Evolutionary conservation across 2,329 filamentous ascomycete genomes (phyloP), one percentile per base, ranked within the genome.

Genomic region (Neoarthrinium moseri): DNA sequence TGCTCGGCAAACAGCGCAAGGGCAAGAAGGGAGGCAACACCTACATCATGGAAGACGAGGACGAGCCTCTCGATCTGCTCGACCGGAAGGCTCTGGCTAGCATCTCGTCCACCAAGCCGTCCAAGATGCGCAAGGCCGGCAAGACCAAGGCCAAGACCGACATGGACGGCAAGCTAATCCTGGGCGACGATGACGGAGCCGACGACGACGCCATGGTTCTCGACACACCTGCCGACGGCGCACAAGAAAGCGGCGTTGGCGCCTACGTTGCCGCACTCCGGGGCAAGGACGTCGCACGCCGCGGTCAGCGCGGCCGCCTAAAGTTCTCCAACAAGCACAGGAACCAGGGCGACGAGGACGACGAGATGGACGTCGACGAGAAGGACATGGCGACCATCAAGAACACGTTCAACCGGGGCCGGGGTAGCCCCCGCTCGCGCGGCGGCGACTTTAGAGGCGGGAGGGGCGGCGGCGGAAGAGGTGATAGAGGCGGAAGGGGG

Each of bases 1-100:
- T 71, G 54, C 67, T 73, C 4, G 70, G 70, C 32, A 67, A 67
- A 56, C 65, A 54, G 51, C 61, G 60, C 42, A 58, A 58, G 53
- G 69, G 68, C 34, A 76, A 81, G 60, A 83, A 82, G 65, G 81
- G 79, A 33, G 78, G 79, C 58, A 84, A 83, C 58, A 82, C 87
- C 1, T 99, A 94, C 68, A 97, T 99, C 57, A 81, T 96, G 50
- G 92, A 97, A 71, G 88, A 95, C 50, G 90, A 95, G 47, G 89
- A 95, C 57, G 94, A 97, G 65, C 94, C 94, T 1, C 84, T 99
- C 33, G 94, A 99, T 71, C 80, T 99, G 36, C 81, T 99, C 13
- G 92, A 94, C 60, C 87, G 89, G 51, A 86, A 86, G 62, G 90
- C 91, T 7, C 80, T 99, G 33, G 92, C 90, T 44, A 94, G 90